phyloP scores from a whole-genome alignment of 2,329 filamentous ascomycete genomes.

The Grosmannia serpens region DNA sequence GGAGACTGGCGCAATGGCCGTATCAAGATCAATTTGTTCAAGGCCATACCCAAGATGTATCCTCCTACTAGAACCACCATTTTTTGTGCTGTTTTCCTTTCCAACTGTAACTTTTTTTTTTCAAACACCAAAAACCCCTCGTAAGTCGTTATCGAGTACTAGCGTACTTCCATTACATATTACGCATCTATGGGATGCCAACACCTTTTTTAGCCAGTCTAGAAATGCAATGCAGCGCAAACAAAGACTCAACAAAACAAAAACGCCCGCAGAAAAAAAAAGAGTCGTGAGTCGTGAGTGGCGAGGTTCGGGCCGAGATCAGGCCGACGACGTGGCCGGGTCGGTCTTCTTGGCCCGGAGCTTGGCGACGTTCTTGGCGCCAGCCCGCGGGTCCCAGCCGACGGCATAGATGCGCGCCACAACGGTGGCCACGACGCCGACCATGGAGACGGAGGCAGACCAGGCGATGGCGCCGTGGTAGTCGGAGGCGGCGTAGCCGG shows the following conservation, averaged over 20 bases:
- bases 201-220: no score
- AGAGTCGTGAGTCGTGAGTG: not conserved
- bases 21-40: not conserved
- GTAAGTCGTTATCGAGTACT: no score
- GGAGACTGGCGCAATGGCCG: no score
- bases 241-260: no score
- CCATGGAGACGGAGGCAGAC: constrained; percentile 10
- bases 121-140: no score
- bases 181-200: no score
- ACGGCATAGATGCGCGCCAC: constrained; percentile 4
- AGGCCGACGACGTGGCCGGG: constrained; percentile 11
- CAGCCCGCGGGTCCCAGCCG: constrained; percentile 5
- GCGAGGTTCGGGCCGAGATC: not conserved
- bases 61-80: not conserved
- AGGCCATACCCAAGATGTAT: not conserved
- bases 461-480: constrained; percentile 12
- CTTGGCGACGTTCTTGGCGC: no score
- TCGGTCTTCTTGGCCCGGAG: not conserved
- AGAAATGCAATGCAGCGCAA: not conserved
- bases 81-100: not conserved
- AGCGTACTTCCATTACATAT: no score
- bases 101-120: not conserved
- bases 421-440: constrained; percentile 3
- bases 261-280: not conserved
- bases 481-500: constrained; percentile 1